phyloP scores from a whole-genome alignment of 140 eudicot species.

The Bidens hawaiensis region DNA sequence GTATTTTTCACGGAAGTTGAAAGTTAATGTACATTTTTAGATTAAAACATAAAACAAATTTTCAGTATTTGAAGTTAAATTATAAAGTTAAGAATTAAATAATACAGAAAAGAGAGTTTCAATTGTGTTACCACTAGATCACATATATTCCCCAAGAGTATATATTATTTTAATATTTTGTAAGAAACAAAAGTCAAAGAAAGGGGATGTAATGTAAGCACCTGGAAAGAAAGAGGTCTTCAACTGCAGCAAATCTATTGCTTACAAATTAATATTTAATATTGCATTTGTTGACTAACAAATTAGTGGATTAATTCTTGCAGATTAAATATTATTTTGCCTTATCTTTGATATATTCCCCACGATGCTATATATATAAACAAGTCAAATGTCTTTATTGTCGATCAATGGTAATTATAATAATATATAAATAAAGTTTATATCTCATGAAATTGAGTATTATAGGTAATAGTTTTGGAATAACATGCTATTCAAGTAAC shows the following conservation, averaged over 20 bases:
- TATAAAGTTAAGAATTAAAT: no score
- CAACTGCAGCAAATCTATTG: slow-evolving; percentile 62
- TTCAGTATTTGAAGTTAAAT: no score
- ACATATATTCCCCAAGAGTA: slow-evolving; percentile 40
- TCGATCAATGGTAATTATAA: neutral
- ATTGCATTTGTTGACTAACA: slow-evolving; percentile 69
- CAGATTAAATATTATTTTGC: slow-evolving; percentile 22
- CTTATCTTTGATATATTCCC: slow-evolving; percentile 30
- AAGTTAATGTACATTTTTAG: no score
- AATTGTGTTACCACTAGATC: slow-evolving; percentile 33
- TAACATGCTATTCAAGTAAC: no score
- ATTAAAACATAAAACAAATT: no score
- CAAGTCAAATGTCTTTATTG: slow-evolving; percentile 21
- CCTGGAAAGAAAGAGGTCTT: slow-evolving; percentile 51
- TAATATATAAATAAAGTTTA: neutral
- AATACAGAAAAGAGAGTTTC: slow-evolving; percentile 8
- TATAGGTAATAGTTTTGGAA: no score
- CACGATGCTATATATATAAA: slow-evolving; percentile 18
- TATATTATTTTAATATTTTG: slow-evolving; percentile 17
- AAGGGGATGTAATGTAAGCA: slow-evolving; percentile 55
- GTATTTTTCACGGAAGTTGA: no score
- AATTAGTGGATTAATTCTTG: slow-evolving; percentile 48
- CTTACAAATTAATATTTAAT: slow-evolving; percentile 31
- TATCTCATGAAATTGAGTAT: neutral
- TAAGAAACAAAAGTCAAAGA: slow-evolving; percentile 55